Evolutionary conservation across 192 early-diverging fungal species (phyloP).

Genomic region (Pecoramyces ruminantium): DNA sequence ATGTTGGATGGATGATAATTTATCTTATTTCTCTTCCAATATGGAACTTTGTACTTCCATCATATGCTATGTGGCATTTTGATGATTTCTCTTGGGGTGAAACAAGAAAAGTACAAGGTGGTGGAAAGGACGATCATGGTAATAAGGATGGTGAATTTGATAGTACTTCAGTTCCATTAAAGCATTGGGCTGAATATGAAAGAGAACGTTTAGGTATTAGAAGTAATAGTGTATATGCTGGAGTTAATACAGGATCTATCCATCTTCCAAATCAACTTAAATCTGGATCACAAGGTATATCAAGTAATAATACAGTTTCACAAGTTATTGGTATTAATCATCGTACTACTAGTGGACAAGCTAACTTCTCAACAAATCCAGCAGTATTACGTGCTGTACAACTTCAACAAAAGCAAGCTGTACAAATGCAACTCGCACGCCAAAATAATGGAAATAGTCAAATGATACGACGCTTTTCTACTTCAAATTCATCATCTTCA

Average conservation of each 20-base stretch:
- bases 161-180: conserved; percentile 12
- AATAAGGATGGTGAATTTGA: conserved; percentile 18
- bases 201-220: not conserved
- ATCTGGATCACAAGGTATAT: too few species aligned
- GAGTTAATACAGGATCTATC: not conserved
- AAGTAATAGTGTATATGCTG: not conserved
- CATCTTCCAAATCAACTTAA: too few species aligned
- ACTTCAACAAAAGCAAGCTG: not conserved
- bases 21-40: conserved; percentile 42
- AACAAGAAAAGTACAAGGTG: conserved; percentile 59
- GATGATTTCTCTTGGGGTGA: conserved; percentile 99
- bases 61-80: conserved; percentile 97
- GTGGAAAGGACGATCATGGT: conserved; percentile 46
- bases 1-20: conserved; percentile 80
- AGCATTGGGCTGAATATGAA: conserved; percentile 23
- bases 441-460: not conserved
- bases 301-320: not conserved
- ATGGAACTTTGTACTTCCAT: conserved; percentile 46
- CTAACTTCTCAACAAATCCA: not conserved
- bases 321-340: not conserved
- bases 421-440: not conserved
- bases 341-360: not conserved
- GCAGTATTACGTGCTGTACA: not conserved
- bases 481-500: not conserved
- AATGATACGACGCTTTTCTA: not conserved